These are phyloP conservation scores for Pseudohalonectria lignicola DNA, from an alignment of 2,329 filamentous ascomycete genomes.

Conservation along the genomic window DNA sequence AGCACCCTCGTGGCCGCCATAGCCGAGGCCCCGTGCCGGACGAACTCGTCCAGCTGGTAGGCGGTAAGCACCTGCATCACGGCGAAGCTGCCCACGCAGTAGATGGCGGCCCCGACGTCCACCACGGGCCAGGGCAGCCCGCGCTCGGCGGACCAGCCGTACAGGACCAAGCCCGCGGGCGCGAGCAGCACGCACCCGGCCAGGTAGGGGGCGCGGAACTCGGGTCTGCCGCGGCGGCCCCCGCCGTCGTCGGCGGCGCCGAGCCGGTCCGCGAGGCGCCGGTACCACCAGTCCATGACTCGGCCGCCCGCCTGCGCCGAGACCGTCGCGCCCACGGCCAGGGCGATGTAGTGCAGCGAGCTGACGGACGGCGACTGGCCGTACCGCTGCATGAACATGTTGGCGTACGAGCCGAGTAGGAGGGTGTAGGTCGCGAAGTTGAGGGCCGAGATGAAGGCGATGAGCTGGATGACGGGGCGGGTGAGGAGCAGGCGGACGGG, in stretches of 20 bases:
- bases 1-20: constrained; percentile 47
- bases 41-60: constrained; percentile 49
- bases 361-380: too few relatives aligned
- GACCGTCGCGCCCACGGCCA: too few relatives aligned
- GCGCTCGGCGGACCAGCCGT: constrained; percentile 22
- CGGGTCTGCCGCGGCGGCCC: not conserved
- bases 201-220: not conserved
- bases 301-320: too few relatives aligned
- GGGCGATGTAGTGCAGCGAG: too few relatives aligned
- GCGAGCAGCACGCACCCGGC: constrained; percentile 11
- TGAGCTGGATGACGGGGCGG: constrained; percentile 33
- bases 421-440: constrained; percentile 29
- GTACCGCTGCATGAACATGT: not conserved
- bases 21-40: constrained; percentile 41
- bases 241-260: too few relatives aligned
- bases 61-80: constrained; percentile 2
- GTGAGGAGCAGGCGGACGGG: constrained; percentile 39
- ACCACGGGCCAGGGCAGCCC: constrained; percentile 22
- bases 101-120: constrained; percentile 19
- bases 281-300: too few relatives aligned
- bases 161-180: constrained; percentile 26
- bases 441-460: constrained; percentile 38
- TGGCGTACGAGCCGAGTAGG: constrained; percentile 19
- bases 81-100: constrained; percentile 11
- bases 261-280: too few relatives aligned